phyloP scores from a whole-genome alignment of 148 eudicot genomes.

The Spergularia bocconei region DNA sequence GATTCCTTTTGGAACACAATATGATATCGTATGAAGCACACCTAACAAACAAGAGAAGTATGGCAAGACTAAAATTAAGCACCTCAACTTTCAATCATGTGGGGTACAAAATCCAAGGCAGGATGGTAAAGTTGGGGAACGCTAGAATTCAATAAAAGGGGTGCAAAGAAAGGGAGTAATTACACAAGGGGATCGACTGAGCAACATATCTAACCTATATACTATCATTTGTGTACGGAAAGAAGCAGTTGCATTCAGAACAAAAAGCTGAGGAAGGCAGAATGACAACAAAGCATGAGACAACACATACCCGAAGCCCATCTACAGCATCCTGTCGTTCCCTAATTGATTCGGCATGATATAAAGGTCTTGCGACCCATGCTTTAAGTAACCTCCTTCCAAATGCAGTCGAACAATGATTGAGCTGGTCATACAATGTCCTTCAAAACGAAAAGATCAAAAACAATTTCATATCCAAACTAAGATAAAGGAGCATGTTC shows the following conservation, averaged over 20 bases:
- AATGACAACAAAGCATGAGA: not conserved
- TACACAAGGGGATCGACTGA: not conserved
- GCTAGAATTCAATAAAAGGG: not conserved
- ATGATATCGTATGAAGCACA: not conserved
- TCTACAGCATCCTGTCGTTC: constrained; percentile 96
- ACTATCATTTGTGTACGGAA: not conserved
- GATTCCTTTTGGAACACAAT: not conserved
- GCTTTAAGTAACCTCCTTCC: constrained; percentile 89
- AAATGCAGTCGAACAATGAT: constrained; percentile 84
- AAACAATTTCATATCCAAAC: not conserved
- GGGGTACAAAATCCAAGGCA: not conserved
- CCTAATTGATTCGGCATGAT: constrained; percentile 53
- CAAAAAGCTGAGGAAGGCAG: not conserved
- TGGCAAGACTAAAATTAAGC: not conserved
- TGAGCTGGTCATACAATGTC: constrained; percentile 79
- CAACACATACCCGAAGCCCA: constrained; percentile 55
- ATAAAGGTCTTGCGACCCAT: constrained; percentile 96
- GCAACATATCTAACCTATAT: not conserved
- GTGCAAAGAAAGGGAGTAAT: not conserved
- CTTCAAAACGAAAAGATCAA: constrained; percentile 32
- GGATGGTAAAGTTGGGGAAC: not conserved
- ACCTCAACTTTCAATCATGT: not conserved
- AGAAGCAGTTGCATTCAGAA: not conserved
- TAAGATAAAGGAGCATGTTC: not conserved
- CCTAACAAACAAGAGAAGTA: not conserved